Base-by-base conservation (phyloP, 345 rosid genomes). In the Sonneratia caseolaris region DNA sequence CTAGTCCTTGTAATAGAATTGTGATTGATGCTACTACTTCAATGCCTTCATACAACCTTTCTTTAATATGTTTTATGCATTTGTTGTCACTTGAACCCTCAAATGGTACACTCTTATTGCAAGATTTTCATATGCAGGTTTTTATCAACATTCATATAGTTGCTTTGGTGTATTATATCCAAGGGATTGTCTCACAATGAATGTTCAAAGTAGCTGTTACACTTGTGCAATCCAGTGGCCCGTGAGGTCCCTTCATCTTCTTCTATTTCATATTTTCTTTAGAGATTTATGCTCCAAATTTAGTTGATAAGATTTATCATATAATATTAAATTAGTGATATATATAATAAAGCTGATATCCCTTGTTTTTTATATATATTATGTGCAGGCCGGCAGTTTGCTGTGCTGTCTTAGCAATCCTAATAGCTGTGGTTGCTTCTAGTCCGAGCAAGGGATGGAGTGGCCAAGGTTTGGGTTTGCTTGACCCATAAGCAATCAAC, bases 371-470 rank as follows among this genome's bases (percentile, higher is more conserved):
- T 69, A 68, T 78, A 19, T 82, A 19, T 82, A 59, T 78, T 18
- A 70, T 79, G 71, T 78, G 69, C 94, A 95, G 99, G 89, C 0
- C 1, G 32, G 84, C 78, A 47, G 87, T 92, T 40, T 92, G 98
- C 77, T 76, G 81, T 75, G 85, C 91, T 56, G 91, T 77, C 73
- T 72, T 92, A 75, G 96, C 90, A 70, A 78, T 92, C 83, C 96
- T 95, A 64, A 74, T 91, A 76, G 98, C 99, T 64, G 21, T 96
- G 86, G 98, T 96, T 65, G 99, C 99, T 83, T 89, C 99, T 77
- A 96, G 99, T 76, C 99, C 99, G 76, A 96, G 98, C 47, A 86
- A 70, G 87, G 98, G 99, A 81, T 96, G 99, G 99, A 96, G 99
- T 83, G 99, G 99, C 71, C 80, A 97, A 76, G 92, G 99, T 84